phyloP scores from a whole-genome alignment of 2,329 filamentous ascomycete genomes.

The Colletotrichum lindemuthianum region DNA sequence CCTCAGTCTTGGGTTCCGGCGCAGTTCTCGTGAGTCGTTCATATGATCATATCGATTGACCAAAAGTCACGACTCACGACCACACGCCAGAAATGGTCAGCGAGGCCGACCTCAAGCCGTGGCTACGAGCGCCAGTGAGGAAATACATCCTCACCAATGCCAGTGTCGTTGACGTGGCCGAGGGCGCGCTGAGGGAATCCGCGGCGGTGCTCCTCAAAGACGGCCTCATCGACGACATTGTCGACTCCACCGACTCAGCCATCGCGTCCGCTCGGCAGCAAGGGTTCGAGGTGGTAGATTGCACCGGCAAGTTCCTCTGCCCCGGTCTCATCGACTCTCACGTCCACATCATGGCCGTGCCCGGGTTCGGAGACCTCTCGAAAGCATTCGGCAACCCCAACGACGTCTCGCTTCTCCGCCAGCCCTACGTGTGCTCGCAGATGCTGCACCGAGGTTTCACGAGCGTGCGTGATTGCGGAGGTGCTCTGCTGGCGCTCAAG shows the following conservation, averaged over 20 bases:
- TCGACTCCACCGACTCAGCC: conserved; percentile 6
- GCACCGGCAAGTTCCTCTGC: conserved; percentile 40
- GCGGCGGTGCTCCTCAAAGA: conserved; percentile 46
- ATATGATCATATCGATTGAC: too few relatives aligned
- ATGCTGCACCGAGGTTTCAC: conserved; percentile 70
- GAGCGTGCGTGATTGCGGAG: conserved; percentile 66
- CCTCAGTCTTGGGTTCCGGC: neutral
- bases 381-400: conserved; percentile 44
- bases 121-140: conserved; percentile 44
- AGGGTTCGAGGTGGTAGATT: conserved; percentile 41
- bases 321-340: conserved; percentile 45
- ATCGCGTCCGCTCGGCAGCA: conserved; percentile 30
- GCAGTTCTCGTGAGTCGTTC: too few relatives aligned
- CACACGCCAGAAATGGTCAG: conserved; percentile 36
- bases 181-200: conserved; percentile 44
- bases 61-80: too few relatives aligned
- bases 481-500: conserved; percentile 63
- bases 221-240: conserved; percentile 47
- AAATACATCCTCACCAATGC: conserved; percentile 54
- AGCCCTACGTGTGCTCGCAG: conserved; percentile 58
- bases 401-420: conserved; percentile 54
- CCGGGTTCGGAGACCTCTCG: conserved; percentile 42
- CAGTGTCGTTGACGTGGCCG: conserved; percentile 53
- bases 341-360: conserved; percentile 43
- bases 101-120: conserved; percentile 46